These are phyloP conservation scores for Sphagnurus paluster DNA, from an alignment of 1,284 basidiomycete genomes.

Conservation along the genomic window DNA sequence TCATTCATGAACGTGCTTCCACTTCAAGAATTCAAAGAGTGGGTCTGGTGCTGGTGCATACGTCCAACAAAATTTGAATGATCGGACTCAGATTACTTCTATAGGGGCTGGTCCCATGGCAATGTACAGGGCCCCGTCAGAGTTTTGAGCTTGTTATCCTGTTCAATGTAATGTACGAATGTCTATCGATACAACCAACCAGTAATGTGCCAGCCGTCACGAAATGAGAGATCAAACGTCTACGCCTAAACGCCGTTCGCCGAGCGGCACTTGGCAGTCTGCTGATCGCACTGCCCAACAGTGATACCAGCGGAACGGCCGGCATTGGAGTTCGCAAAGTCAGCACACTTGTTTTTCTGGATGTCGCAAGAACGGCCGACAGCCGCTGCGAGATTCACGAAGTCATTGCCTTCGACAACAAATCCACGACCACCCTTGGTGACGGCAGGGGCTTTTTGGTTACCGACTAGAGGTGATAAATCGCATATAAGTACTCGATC, in stretches of 20 bases:
- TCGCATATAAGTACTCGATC: no score
- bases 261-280: constrained; percentile 47
- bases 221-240: constrained; percentile 3
- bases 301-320: constrained; percentile 36
- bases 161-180: neutral
- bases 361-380: constrained; percentile 60
- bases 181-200: constrained; percentile 10
- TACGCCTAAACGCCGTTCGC: constrained; percentile 13
- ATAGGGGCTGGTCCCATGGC: no score
- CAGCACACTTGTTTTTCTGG: constrained; percentile 56
- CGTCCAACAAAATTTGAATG: no score
- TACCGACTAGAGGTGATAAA: constrained; percentile 37
- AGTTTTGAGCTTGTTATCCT: neutral
- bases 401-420: constrained; percentile 41
- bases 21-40: no score
- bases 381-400: constrained; percentile 51
- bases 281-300: constrained; percentile 50
- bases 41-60: no score
- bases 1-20: no score
- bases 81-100: no score
- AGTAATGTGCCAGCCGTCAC: constrained; percentile 5
- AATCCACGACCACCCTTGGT: constrained; percentile 48
- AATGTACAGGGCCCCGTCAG: no score
- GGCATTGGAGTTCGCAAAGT: constrained; percentile 41
- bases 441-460: constrained; percentile 45